A percentile compares a stretch with the other conserved stretches of the same genome.
These are phyloP conservation scores for Euclidium syriacum DNA, from an alignment of 345 rosid species.

Conservation along the genomic window DNA sequence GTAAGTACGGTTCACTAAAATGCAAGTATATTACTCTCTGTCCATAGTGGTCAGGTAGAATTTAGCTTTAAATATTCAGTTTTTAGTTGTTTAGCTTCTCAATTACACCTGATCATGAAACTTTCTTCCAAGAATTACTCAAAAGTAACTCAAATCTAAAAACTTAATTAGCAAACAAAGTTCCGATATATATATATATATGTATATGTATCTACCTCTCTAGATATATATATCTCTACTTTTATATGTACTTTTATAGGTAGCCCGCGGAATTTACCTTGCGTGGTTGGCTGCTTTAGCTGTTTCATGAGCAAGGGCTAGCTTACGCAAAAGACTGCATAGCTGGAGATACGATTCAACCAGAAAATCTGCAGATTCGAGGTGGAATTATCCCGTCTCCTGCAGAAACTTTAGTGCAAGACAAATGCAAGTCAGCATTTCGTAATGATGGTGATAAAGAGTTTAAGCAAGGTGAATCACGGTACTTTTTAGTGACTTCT, in stretches of 20 bases:
- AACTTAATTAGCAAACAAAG: not conserved
- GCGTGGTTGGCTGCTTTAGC: conserved; percentile 48
- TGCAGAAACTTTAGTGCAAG: conserved; percentile 23
- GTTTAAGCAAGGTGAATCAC: not conserved
- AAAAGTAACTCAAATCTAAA: not conserved
- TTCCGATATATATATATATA: not conserved
- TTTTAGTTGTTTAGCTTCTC: not conserved
- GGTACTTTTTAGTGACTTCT: conserved; percentile 73
- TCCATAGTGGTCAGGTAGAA: not conserved
- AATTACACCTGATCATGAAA: not conserved
- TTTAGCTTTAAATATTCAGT: not conserved
- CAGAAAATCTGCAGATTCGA: conserved; percentile 66
- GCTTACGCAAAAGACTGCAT: conserved; percentile 67
- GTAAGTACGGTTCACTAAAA: not conserved
- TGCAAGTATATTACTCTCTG: not conserved
- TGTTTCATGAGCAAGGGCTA: conserved; percentile 50
- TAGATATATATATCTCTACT: too few species aligned
- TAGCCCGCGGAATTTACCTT: not conserved
- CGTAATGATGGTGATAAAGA: not conserved
- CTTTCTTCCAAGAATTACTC: not conserved
- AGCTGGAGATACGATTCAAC: conserved; percentile 78
- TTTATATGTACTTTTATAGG: too few species aligned
- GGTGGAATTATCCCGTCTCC: conserved; percentile 67
- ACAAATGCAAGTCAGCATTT: not conserved
- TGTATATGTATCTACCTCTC: too few species aligned